Base-by-base conservation (phyloP, 108 stramenopile genomes). In the Cyclotella atomus region DNA sequence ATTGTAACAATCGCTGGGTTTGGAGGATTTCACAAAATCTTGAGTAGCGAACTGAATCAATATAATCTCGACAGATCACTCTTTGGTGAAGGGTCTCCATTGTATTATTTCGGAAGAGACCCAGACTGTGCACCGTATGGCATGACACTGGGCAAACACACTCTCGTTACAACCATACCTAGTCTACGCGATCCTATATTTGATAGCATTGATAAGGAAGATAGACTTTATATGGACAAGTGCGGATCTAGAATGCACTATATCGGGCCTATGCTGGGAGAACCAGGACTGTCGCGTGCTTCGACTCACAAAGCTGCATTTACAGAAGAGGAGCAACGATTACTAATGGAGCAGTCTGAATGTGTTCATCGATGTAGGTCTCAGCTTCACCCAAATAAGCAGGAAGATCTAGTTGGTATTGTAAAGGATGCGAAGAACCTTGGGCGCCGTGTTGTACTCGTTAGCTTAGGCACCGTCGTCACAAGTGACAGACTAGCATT, bases 141-240 rank as follows among this genome's bases (percentile, higher is more conserved):
- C 5, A 60, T 17, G 21, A 71, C 70, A 1, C 21, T 71, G 0
- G 70, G 70, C 0, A 63, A 60, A 21, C 61, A 71, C 19, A 25
- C 44, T 2, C 10, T 71, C 27, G 70, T 71, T n/a, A 71, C 70
- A 16, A 71, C 70, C 3, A 71, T 71, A 23, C 59, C 70, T 0
- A 61, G 59, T 24, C 43, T 71, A n/a, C 35, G 70, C 0, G 70
- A 71, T 71, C 59, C 59, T 20, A 23, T 71, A 3, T 34, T 25
- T 62, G 70, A 61, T n/a, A 61, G 33, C n/a, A 9, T 71, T n/a
- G 59, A 71, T 33, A 59, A 35, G 46, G 70, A 71, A 33, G 70
- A 71, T 43, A 12, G 62, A 21, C 59, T 71, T 25, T 71, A 71
- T 45, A n/a, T n/a, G n/a, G 0, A 9, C 7, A 25, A 60, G 34